These are phyloP conservation scores for Metschnikowia picachoensis DNA, from an alignment of 805 yeast species.

Conservation along the genomic window DNA sequence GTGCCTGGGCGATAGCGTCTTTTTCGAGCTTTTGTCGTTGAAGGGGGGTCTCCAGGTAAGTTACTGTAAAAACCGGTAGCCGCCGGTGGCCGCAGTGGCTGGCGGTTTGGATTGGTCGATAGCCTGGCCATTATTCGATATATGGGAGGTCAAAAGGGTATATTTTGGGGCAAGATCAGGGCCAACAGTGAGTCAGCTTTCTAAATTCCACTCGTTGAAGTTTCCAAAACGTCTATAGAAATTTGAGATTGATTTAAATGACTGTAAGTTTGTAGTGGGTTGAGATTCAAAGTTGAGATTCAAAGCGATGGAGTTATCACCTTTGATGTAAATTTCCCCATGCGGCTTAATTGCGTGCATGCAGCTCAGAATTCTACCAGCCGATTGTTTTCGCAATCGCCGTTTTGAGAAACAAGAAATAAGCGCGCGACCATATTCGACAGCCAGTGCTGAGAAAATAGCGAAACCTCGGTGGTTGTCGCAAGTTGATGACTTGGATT, in stretches of 20 bases:
- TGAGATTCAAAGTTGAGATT: no score
- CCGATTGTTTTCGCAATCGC: slow-evolving; percentile 4
- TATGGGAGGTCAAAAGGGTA: no score
- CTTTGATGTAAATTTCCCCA: background rate
- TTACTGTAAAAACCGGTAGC: slow-evolving; percentile 41
- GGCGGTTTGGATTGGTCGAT: slow-evolving; percentile 12
- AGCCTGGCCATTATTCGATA: slow-evolving; percentile 11
- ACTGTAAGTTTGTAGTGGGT: no score
- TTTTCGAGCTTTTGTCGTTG: slow-evolving; percentile 19
- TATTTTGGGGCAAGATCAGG: background rate
- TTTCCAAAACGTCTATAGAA: no score
- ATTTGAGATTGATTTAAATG: no score
- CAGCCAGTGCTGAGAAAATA: no score
- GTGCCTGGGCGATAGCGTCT: slow-evolving; percentile 60
- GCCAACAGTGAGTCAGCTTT: background rate
- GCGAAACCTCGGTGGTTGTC: no score
- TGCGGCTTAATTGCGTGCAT: slow-evolving; percentile 9
- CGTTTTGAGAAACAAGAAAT: background rate
- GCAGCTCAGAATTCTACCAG: slow-evolving; percentile 4
- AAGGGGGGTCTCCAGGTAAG: slow-evolving; percentile 53
- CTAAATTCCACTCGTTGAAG: no score
- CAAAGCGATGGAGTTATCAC: no score
- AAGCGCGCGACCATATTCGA: background rate
- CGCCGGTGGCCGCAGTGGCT: slow-evolving; percentile 8
- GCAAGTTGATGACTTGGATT: no score